Evolutionary conservation across 1,284 basidiomycete species (phyloP), one percentile per base, ranked within the genome.

Genomic region (Cryptococcus hybrid): DNA sequence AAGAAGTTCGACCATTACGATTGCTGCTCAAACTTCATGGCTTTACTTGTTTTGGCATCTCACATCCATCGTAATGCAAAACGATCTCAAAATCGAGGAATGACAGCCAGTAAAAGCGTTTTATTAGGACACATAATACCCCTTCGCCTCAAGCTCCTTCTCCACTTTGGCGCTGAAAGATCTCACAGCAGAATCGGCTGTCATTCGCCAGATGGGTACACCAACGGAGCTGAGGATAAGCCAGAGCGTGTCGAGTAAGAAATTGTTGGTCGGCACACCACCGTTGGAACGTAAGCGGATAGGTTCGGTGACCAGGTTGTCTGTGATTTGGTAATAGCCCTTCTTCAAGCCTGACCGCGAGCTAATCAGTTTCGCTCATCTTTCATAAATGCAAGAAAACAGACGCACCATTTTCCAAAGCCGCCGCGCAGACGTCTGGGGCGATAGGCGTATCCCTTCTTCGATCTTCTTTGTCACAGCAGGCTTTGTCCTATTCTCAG

Each of bases 401-500:
- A 30, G 11, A 70, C 80, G 53, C 63, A 88, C 90, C 90, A 60
- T 80, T 80, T 46, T 91, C 79, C 38, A 96, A 72, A 5, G 78
- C 77, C 35, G 75, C 73, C 0, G 90, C 91, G 18, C 86, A 86
- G 36, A 81, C 78, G 47, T 89, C 89, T 0, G 90, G 82, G 2
- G 84, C 83, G 54, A 86, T 67, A 0, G 86, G 86, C 18, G 80
- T 81, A 69, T 94, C 94, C 80, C 77, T 55, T 88, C 89, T 71
- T 96, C 94, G 45, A 97, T 88, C 67, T 88, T 86, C 62, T 84
- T 83, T 3, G 87, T 88, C 54, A 97, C 81, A 38, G 81, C 80
- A 0, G 92, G 94, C 71, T 97, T 97, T 39, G 82, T 84, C 72
- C 84, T 85, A 71, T 90, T 87, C 72, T 97, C 94, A 62, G 85